These are phyloP conservation scores for Curvularia verruculosa DNA, from an alignment of 2,329 filamentous ascomycete genomes.

Conservation along the genomic window DNA sequence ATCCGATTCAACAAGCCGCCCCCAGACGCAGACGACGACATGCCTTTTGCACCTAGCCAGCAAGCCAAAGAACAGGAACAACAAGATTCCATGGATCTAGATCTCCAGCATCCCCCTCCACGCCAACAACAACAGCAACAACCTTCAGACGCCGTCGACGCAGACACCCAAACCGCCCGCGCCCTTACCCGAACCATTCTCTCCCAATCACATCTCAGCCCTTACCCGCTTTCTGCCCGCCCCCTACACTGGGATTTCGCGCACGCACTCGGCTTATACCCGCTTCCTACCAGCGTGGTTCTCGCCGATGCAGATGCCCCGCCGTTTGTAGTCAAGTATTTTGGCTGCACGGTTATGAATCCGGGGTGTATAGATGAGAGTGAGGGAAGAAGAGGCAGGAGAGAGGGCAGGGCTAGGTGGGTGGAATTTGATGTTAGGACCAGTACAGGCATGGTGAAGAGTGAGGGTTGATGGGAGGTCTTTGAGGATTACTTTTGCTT, in stretches of 20 bases:
- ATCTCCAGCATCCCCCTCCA: slow-evolving; percentile 32
- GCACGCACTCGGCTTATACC: slow-evolving; percentile 78
- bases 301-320: slow-evolving; percentile 82
- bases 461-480: slow-evolving; percentile 23
- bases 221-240: slow-evolving; percentile 78
- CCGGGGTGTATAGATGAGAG: slow-evolving; percentile 72
- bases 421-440: slow-evolving; percentile 72
- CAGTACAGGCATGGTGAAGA: slow-evolving; percentile 34
- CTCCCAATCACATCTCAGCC: slow-evolving; percentile 86
- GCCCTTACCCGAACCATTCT: slow-evolving; percentile 89
- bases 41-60: slow-evolving; percentile 25
- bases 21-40: slow-evolving; percentile 41
- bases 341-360: slow-evolving; percentile 95
- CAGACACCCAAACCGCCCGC: slow-evolving; percentile 61
- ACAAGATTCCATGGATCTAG: slow-evolving; percentile 55
- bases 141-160: slow-evolving; percentile 32
- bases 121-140: slow-evolving; percentile 15
- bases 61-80: slow-evolving; percentile 15
- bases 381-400: slow-evolving; percentile 67
- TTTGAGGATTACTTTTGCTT: background rate
- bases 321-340: slow-evolving; percentile 87
- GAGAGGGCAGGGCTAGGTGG: slow-evolving; percentile 74
- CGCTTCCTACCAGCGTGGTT: slow-evolving; percentile 81
- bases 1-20: slow-evolving; percentile 68
- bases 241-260: slow-evolving; percentile 92